Evolutionary conservation across 2,329 filamentous ascomycete genomes (phyloP), one percentile per base, ranked within the genome.

Genomic region (Colletotrichum trifolii): DNA sequence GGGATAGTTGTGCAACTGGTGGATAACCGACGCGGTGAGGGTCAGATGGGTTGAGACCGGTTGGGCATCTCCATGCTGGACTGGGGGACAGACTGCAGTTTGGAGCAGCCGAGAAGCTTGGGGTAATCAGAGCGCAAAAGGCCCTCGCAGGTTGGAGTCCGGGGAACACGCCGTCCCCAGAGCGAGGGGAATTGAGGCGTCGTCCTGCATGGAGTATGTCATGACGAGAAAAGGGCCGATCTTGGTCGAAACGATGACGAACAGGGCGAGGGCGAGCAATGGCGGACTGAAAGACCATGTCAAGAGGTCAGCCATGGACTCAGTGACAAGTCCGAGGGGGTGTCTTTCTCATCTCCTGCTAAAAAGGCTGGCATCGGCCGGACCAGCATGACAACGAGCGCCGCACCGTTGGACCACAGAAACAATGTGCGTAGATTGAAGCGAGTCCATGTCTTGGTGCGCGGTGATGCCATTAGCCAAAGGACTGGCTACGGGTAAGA

Each of bases 171-270:
- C 47, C 36, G 48, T 54, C 50, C 57, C 45, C 17, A 50, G n/a
- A 13, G n/a, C 36, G 48, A 49, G 39, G 36, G 53, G 36, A 55
- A 25, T 15, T n/a, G 52, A 53, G 33, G 35, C n/a, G 43, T 35
- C 35, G 33, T 11, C 40, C 39, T 65, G 57, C 57, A 45, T 43
- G 9, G 33, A 55, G 46, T 53, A 65, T 43, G 62, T 62, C 62
- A 65, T 57, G 52, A 43, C 17, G n/a, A 53, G 25, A 62, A 62
- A 62, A 60, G 62, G 52, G 62, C 62, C 58, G 52, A 57, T 62
- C 50, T 25, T 25, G 47, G 36, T 11, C 40, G 43, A 39, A 36
- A 40, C 42, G 36, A 56, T 62, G 62, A 62, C 62, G 52, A 47
- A 33, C 46, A 54, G 50, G 46, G 11, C 43, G 34, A 47, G 46